Base-by-base conservation (phyloP, 306 rosid species). In the Styphnolobium japonicum region DNA sequence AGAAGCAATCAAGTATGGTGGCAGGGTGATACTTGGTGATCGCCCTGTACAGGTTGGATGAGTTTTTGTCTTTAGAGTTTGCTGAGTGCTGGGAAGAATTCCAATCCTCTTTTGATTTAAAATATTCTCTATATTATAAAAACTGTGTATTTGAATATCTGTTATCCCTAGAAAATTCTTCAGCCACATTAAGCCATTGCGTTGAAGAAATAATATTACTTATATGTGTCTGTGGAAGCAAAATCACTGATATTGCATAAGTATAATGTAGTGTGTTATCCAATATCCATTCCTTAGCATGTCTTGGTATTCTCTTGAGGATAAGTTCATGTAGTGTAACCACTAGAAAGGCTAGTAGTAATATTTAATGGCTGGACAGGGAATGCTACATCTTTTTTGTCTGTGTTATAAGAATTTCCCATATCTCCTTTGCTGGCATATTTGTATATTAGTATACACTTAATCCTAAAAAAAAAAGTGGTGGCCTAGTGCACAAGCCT, bases 1-100 rank as follows among this genome's bases (percentile, higher is more conserved):
- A 79, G 99, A 95, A 84, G 98, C 99, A 51, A 78, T 88, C 85
- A 95, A 95, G 81, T 95, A 95, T 57, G 94, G 99, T 58, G 98
- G 93, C 77, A 85, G 90, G 82, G 98, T 95, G 83, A 85, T 93
- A 77, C 98, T 95, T 67, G 99, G 99, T 36, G 99, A 95, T 82
- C 98, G 98, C 16, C 99, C 99, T 4, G 98, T 93, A 68, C 92
- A 93, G 94, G 99, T 95, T 83, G 73, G 85, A 42, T 80, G 62
- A 62, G 33, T 42, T 73, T 80, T 76, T 42, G 33, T 36, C 46
- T 63, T 73, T 10, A 74, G 4, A 45, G 42, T 51, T 36, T 68
- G 19, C 12, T 79, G 64, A 56, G 8, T 75, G 39, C 6, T 52
- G 3, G 18, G 16, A 37, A 19, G 3, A 66, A 22, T 45, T 64